Conservation (phyloP, 768 basidiomycete genomes). For the Hemileccinum rubropunctum region DNA sequence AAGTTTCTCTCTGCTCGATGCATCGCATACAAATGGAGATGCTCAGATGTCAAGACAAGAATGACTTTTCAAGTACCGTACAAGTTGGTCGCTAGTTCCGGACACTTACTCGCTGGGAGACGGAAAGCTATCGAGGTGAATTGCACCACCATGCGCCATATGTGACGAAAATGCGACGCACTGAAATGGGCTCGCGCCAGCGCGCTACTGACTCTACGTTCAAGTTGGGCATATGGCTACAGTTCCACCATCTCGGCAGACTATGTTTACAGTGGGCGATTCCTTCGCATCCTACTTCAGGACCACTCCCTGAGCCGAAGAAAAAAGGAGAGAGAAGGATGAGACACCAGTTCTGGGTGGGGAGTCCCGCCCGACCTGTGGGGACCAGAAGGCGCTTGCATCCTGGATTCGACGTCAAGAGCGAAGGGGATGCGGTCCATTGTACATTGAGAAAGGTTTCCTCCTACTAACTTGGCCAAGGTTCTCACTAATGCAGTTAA, state of each 20-base stretch:
- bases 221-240: slow-evolving; percentile 33
- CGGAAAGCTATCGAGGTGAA: slow-evolving; percentile 49
- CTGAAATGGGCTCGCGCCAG: slow-evolving; percentile 45
- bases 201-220: slow-evolving; percentile 37
- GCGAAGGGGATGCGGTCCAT: slow-evolving; percentile 9
- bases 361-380: slow-evolving; percentile 24
- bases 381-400: slow-evolving; percentile 30
- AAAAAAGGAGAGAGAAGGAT: slow-evolving; percentile 27
- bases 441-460: too few species aligned
- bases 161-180: slow-evolving; percentile 3
- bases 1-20: background rate
- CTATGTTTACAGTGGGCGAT: slow-evolving; percentile 38
- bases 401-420: slow-evolving; percentile 21
- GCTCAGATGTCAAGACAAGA: slow-evolving; percentile 37
- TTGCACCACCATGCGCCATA: background rate
- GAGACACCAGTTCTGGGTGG: slow-evolving; percentile 17
- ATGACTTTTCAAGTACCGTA: slow-evolving; percentile 34
- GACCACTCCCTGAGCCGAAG: slow-evolving; percentile 13
- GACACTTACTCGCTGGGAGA: slow-evolving; percentile 36
- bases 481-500: slow-evolving; percentile 11
- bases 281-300: slow-evolving; percentile 13
- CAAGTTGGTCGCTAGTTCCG: slow-evolving; percentile 33
- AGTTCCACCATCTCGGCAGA: slow-evolving; percentile 15
- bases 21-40: background rate
- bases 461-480: slow-evolving; percentile 18